A percentile compares a stretch with the other conserved stretches of the same genome.
Conservation (phyloP, 2,329 filamentous ascomycete species). For the Elsinoe perseae region DNA sequence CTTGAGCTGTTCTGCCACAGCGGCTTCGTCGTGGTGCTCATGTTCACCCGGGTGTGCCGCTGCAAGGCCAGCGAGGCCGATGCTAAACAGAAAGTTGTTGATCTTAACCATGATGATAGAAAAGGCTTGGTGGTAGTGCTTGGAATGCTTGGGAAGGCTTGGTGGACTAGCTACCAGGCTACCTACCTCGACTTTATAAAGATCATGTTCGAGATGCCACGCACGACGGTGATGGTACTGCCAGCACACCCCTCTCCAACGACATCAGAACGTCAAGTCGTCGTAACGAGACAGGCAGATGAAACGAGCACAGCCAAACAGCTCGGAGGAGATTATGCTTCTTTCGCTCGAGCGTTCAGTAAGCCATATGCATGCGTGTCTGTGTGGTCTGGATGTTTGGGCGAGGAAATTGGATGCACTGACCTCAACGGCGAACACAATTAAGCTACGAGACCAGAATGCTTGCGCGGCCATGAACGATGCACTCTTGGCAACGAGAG, state of each 20-base stretch:
- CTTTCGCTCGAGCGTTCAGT: not conserved
- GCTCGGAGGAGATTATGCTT: slow-evolving; percentile 3
- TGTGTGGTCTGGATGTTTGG: slow-evolving; percentile 3
- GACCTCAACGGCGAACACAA: slow-evolving; percentile 3
- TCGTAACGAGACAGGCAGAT: slow-evolving; percentile 12
- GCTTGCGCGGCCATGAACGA: slow-evolving; percentile 1
- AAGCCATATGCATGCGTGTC: not conserved
- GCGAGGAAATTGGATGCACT: not conserved
- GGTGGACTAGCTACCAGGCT: slow-evolving; percentile 14
- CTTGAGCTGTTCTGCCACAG: slow-evolving; percentile 13
- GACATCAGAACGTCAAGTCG: not conserved
- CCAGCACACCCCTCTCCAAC: not conserved
- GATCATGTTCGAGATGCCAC: not conserved
- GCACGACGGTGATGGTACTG: slow-evolving; percentile 20
- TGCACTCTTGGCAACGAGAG: slow-evolving; percentile 13
- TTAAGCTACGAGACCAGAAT: not conserved
- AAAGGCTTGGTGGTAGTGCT: slow-evolving; percentile 5
- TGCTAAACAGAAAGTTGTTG: not conserved
- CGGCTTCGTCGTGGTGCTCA: slow-evolving; percentile 14
- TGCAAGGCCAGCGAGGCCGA: slow-evolving; percentile 9
- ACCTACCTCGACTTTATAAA: not conserved
- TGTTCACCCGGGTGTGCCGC: slow-evolving; percentile 17
- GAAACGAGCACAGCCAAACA: slow-evolving; percentile 10
- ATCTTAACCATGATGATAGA: slow-evolving; percentile 14
- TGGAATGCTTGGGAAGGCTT: slow-evolving; percentile 18